Evolutionary conservation across 2,329 filamentous ascomycete species (phyloP).

Genomic region (Colletotrichum destructivum): DNA sequence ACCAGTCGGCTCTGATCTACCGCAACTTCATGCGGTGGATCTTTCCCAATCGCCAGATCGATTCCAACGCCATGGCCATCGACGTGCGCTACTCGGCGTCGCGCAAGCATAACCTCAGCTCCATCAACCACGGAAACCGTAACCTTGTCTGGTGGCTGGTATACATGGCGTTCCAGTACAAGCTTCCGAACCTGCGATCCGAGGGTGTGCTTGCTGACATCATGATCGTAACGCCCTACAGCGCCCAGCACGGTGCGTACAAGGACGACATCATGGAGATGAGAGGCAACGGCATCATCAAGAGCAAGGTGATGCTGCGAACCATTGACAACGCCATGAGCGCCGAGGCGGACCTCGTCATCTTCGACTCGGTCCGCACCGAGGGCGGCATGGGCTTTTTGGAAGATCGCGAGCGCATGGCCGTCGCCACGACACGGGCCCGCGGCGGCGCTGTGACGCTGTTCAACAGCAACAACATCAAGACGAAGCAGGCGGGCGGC

Average conservation of each 20-base stretch:
- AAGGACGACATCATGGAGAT: constrained; percentile 4
- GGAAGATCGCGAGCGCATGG: constrained; percentile 13
- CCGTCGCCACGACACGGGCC: constrained; percentile 28
- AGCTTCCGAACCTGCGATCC: constrained; percentile 12
- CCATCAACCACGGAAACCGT: constrained; percentile 11
- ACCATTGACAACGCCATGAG: constrained; percentile 32
- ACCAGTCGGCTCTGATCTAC: background rate
- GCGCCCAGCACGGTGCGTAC: constrained; percentile 18
- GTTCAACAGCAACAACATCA: background rate
- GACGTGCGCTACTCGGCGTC: constrained; percentile 8
- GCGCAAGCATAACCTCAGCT: constrained; percentile 5
- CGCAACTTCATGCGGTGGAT: constrained; percentile 7
- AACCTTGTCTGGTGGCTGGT: constrained; percentile 8
- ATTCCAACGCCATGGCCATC: constrained; percentile 6
- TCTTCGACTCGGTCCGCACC: constrained; percentile 28
- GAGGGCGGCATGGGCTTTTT: constrained; percentile 19
- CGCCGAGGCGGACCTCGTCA: constrained; percentile 28
- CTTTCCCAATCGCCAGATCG: background rate
- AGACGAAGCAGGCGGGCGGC: background rate
- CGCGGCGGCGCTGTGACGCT: constrained; percentile 17
- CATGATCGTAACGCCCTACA: constrained; percentile 30
- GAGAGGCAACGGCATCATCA: background rate
- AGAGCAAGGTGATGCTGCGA: constrained; percentile 21
- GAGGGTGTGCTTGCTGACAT: constrained; percentile 15
- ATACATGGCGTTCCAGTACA: constrained; percentile 14